Conservation (phyloP, 2,329 filamentous ascomycete species). For the Aspergillus felis region DNA sequence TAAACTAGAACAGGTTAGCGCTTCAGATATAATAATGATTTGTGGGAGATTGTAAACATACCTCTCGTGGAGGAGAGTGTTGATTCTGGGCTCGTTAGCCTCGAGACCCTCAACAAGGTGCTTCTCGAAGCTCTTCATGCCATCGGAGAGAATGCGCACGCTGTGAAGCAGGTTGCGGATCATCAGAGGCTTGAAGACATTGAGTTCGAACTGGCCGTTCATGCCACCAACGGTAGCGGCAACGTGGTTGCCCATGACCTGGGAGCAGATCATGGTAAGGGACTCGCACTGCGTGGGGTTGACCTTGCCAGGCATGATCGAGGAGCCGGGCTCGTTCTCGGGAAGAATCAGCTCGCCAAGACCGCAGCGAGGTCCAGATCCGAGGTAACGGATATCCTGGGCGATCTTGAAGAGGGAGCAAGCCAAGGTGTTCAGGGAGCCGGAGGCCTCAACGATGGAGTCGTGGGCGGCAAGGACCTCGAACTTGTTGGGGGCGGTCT, state of each 20-base stretch:
- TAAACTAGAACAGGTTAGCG: constrained; percentile 54
- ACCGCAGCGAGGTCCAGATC: constrained; percentile 91
- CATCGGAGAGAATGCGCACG: constrained; percentile 79
- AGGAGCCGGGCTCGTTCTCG: constrained; percentile 96
- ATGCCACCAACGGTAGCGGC: constrained; percentile 91
- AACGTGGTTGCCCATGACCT: constrained; percentile 97
- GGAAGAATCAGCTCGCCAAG: constrained; percentile 89
- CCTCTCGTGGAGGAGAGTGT: constrained; percentile 89
- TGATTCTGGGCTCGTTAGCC: constrained; percentile 91
- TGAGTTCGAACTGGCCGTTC: constrained; percentile 97
- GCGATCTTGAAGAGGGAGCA: constrained; percentile 94
- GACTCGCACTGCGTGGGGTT: constrained; percentile 99
- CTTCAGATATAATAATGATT: not conserved
- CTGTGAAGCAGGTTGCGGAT: constrained; percentile 96
- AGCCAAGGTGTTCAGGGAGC: constrained; percentile 88
- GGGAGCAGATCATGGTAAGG: constrained; percentile 93
- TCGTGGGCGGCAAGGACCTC: constrained; percentile 95
- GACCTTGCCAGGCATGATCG: constrained; percentile 99
- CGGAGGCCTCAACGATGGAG: constrained; percentile 89
- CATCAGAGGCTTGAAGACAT: constrained; percentile 97
- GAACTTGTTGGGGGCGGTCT: constrained; percentile 98
- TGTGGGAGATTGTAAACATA: constrained; percentile 44
- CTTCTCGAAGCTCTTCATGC: constrained; percentile 92
- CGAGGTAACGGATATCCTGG: constrained; percentile 95
- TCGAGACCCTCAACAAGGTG: constrained; percentile 83